Percentiles rank a stretch among this genome's conserved stretches.
Conservation (phyloP, 768 basidiomycete species). For the Pisolithus microcarpus region DNA sequence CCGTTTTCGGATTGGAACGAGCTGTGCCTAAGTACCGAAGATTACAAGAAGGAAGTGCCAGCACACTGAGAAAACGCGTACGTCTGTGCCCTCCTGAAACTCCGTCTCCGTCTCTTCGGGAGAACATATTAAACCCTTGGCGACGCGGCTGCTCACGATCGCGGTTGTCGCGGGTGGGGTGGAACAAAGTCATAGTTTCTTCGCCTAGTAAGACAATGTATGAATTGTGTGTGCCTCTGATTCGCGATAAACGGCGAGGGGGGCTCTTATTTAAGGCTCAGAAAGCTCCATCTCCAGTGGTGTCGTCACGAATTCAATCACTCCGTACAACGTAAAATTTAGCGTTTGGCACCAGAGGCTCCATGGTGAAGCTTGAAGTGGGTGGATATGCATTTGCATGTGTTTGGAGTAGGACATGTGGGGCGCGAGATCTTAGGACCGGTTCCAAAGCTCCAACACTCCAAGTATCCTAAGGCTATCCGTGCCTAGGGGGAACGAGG, state of each 20-base stretch:
- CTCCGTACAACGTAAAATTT: too few relatives aligned
- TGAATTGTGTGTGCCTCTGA: too few relatives aligned
- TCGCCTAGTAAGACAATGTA: too few relatives aligned
- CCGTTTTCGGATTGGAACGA: conserved; percentile 40
- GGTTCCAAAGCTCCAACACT: neutral
- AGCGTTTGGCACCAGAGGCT: too few relatives aligned
- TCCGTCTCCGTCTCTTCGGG: conserved; percentile 32
- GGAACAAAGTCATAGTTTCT: too few relatives aligned
- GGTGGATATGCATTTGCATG: conserved; percentile 1
- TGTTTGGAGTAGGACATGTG: conserved; percentile 8
- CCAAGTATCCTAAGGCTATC: neutral
- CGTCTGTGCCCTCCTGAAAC: conserved; percentile 42
- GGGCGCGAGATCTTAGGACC: neutral
- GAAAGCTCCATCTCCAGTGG: too few relatives aligned
- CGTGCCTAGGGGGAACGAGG: neutral
- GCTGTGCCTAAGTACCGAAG: conserved; percentile 32
- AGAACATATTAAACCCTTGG: neutral
- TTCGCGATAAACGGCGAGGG: too few relatives aligned
- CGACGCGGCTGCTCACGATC: too few relatives aligned
- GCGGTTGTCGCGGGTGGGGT: too few relatives aligned
- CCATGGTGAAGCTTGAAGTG: neutral
- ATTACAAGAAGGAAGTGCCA: conserved; percentile 1
- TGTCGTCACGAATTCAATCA: too few relatives aligned
- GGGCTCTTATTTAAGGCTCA: too few relatives aligned
- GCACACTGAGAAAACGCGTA: conserved; percentile 18